A percentile compares a stretch with the other conserved stretches of the same genome.
Conservation (phyloP, 192 early-diverging fungal species). For the Chytriomyces sp. region DNA sequence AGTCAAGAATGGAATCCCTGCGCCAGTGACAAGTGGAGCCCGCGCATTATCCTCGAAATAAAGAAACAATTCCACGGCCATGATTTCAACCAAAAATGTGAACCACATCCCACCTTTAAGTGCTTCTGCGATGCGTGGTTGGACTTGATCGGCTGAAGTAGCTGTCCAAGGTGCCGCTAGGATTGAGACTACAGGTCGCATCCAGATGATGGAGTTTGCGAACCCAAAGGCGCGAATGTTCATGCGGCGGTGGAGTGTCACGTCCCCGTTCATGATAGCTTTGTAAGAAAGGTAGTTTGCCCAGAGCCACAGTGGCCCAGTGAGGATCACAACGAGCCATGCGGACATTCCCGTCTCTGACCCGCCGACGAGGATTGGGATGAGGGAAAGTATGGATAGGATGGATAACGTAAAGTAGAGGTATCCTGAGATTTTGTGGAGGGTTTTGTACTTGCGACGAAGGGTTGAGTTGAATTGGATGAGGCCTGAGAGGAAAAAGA, state of each 20-base stretch:
- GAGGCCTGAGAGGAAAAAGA: conserved; percentile 4
- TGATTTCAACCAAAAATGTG: background rate
- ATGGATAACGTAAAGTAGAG: background rate
- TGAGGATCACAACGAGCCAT: background rate
- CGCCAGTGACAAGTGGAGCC: background rate
- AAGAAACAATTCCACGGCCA: conserved; percentile 4
- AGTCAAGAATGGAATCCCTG: background rate
- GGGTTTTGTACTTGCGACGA: too few relatives aligned
- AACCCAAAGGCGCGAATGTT: conserved; percentile 11
- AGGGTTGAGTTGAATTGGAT: conserved; percentile 7
- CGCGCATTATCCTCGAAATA: background rate
- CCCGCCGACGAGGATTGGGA: background rate
- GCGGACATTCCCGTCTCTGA: conserved; percentile 1
- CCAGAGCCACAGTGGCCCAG: conserved; percentile 4
- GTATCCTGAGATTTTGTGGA: background rate
- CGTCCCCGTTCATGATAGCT: background rate
- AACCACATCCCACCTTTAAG: background rate
- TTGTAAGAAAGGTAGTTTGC: background rate
- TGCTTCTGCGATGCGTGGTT: background rate
- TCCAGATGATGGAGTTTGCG: conserved; percentile 12
- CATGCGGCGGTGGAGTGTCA: background rate
- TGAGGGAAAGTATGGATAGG: background rate
- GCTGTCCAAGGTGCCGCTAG: background rate
- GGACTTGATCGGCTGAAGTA: background rate
- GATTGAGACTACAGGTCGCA: background rate